phyloP scores from a whole-genome alignment of 306 rosid species.

The Cucurbita maxima region DNA sequence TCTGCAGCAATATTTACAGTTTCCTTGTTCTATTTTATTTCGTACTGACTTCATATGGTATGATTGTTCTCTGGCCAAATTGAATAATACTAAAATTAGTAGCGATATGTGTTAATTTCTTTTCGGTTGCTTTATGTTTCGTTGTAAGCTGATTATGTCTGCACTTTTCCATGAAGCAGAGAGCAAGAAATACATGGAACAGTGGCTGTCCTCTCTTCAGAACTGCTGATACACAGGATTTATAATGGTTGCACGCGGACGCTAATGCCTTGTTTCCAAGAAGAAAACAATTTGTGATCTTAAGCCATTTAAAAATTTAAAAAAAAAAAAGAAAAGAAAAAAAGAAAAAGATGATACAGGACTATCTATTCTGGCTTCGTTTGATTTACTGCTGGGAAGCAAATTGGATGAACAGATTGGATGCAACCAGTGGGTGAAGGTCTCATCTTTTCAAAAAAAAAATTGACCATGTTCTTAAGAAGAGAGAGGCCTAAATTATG shows the following conservation, averaged over 20 bases:
- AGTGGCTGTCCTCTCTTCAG: conserved; percentile 62
- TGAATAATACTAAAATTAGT: background rate
- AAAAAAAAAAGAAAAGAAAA: background rate
- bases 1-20: background rate
- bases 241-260: no score
- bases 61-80: background rate
- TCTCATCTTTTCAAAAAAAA: background rate
- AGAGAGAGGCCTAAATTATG: background rate
- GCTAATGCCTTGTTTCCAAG: background rate
- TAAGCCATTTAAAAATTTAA: background rate
- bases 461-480: conserved; percentile 1
- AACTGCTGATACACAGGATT: conserved; percentile 13
- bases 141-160: conserved; percentile 6
- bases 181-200: conserved; percentile 63
- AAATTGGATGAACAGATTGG: background rate
- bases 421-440: background rate
- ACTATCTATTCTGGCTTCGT: background rate
- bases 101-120: background rate
- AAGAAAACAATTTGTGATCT: background rate
- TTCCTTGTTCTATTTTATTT: background rate
- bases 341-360: background rate
- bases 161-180: conserved; percentile 32
- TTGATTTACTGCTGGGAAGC: background rate
- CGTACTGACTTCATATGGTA: background rate
- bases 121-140: background rate